Percentiles rank a stretch among this genome's conserved stretches.
Evolutionary conservation across 2,329 filamentous ascomycete genomes (phyloP).

Genomic region (Metarhizium anisopliae): DNA sequence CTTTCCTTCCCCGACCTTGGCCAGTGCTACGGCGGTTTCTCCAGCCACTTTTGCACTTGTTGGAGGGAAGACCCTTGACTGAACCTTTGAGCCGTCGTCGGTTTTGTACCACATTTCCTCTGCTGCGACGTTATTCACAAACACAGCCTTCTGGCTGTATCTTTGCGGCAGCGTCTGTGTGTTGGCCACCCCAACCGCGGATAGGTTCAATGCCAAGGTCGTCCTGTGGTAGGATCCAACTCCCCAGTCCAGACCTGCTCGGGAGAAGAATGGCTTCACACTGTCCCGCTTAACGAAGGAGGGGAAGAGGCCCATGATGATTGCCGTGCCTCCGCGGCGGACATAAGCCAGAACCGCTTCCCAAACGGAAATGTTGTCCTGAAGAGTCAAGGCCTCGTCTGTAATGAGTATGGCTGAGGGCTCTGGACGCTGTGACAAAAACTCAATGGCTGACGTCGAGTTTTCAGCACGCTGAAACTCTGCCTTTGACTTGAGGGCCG

Average conservation of each 20-base stretch:
- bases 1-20: constrained; percentile 17
- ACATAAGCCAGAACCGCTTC: constrained; percentile 10
- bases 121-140: constrained; percentile 12
- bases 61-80: constrained; percentile 3
- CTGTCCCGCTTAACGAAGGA: constrained; percentile 1
- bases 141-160: constrained; percentile 20
- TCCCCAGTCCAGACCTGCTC: constrained; percentile 15
- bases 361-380: constrained; percentile 7
- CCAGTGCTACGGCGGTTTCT: constrained; percentile 15
- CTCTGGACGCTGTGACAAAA: constrained; percentile 3
- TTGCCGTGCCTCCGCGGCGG: constrained; percentile 3
- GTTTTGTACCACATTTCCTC: constrained; percentile 16
- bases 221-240: constrained; percentile 13
- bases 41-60: constrained; percentile 2
- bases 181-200: constrained; percentile 6
- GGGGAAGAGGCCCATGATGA: constrained; percentile 10
- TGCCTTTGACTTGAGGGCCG: constrained; percentile 1
- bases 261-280: constrained; percentile 13
- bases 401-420: constrained; percentile 10
- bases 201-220: constrained; percentile 13
- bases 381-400: constrained; percentile 7
- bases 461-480: constrained; percentile 3
- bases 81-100: constrained; percentile 3
- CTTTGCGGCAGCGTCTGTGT: constrained; percentile 8
- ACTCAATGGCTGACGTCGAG: not conserved